Evolutionary conservation across 495 filamentous ascomycete genomes (phyloP).

Genomic region (Aeminium ludgeri): DNA sequence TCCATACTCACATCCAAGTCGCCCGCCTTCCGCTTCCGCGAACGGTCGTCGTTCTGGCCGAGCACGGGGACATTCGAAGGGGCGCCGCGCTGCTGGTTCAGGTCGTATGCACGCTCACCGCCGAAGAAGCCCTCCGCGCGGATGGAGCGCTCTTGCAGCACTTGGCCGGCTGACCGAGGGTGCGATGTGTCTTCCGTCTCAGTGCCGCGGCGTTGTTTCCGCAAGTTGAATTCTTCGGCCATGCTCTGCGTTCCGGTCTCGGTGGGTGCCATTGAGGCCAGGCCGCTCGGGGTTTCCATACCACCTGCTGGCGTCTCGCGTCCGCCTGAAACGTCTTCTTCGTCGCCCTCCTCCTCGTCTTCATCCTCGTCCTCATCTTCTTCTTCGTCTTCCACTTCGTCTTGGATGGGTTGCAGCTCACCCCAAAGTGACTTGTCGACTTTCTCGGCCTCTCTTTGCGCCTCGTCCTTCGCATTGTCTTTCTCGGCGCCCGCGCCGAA

Average conservation of each 20-base stretch:
- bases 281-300: constrained; percentile 63
- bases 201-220: constrained; percentile 70
- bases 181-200: constrained; percentile 58
- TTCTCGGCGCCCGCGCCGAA: constrained; percentile 49
- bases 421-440: constrained; percentile 86
- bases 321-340: constrained; percentile 38
- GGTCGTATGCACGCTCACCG: constrained; percentile 80
- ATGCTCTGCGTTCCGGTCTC: constrained; percentile 61
- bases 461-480: constrained; percentile 7
- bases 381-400: constrained; percentile 68
- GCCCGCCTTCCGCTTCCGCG: constrained; percentile 78
- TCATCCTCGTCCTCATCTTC: constrained; percentile 36
- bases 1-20: constrained; percentile 89
- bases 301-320: constrained; percentile 53
- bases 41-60: constrained; percentile 60
- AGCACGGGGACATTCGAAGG: constrained; percentile 48
- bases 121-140: constrained; percentile 87
- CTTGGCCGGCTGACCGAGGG: constrained; percentile 66
- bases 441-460: constrained; percentile 48
- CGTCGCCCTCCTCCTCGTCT: constrained; percentile 33
- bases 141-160: constrained; percentile 73
- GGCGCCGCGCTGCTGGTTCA: constrained; percentile 36
- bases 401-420: constrained; percentile 71
- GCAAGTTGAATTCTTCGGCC: constrained; percentile 75
- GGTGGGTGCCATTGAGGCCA: constrained; percentile 61